These are phyloP conservation scores for Rhododendron ferrugineum DNA, from an alignment of 148 eudicot genomes.

Conservation along the genomic window DNA sequence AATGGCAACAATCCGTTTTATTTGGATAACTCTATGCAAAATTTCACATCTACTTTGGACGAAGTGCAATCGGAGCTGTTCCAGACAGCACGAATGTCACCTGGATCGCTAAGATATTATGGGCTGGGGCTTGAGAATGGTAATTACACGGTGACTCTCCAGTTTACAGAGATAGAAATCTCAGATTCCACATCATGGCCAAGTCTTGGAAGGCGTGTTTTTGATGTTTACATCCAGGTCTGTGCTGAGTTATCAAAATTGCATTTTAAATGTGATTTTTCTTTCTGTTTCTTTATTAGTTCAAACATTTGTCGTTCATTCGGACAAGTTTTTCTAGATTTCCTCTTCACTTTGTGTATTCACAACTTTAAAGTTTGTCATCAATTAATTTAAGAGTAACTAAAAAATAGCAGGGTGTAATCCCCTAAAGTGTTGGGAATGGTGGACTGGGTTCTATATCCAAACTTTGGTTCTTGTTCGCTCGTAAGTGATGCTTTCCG, in stretches of 20 bases:
- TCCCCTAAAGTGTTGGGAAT: not conserved
- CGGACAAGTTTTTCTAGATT: not conserved
- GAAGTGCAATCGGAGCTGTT: slow-evolving; percentile 33
- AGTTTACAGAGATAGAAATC: slow-evolving; percentile 51
- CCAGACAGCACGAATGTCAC: slow-evolving; percentile 61
- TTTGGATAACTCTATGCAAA: slow-evolving; percentile 17
- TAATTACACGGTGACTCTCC: slow-evolving; percentile 57
- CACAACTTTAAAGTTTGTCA: not conserved
- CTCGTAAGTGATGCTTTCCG: not conserved
- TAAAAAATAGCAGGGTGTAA: not conserved
- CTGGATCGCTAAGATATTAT: slow-evolving; percentile 75
- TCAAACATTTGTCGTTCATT: not conserved
- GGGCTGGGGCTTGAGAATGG: slow-evolving; percentile 84
- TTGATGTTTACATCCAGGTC: slow-evolving; percentile 80
- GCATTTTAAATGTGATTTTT: not conserved
- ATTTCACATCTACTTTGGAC: slow-evolving; percentile 47
- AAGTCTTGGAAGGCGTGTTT: slow-evolving; percentile 70
- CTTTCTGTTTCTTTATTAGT: not conserved
- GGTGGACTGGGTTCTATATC: not conserved
- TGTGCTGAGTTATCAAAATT: not conserved
- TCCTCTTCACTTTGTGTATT: not conserved
- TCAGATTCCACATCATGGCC: too few species aligned
- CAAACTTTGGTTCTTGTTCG: not conserved
- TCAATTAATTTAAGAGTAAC: not conserved
- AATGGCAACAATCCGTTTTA: slow-evolving; percentile 25